A percentile compares a stretch with the other conserved stretches of the same genome.
phyloP scores from a whole-genome alignment of 495 filamentous ascomycete genomes.

The Penicillium tannophilum region DNA sequence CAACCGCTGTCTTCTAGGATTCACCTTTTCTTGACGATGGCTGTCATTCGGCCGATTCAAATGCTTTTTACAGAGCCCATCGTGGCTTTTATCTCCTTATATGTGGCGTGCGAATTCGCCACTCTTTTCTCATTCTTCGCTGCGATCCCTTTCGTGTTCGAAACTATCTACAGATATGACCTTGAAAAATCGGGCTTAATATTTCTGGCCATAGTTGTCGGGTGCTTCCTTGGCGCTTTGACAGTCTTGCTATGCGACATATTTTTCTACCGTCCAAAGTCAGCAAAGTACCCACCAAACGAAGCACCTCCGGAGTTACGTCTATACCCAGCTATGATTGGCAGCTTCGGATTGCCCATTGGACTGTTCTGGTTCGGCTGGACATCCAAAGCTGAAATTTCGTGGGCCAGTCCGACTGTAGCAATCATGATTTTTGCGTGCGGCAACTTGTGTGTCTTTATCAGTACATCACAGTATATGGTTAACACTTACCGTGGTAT shows the following conservation, averaged over 20 bases:
- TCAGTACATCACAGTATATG: conserved; percentile 49
- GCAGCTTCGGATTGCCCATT: conserved; percentile 56
- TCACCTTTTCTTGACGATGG: conserved; percentile 55
- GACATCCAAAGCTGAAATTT: conserved; percentile 36
- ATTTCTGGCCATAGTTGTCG: conserved; percentile 60
- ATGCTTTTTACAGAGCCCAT: conserved; percentile 71
- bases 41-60: conserved; percentile 59
- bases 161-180: conserved; percentile 50
- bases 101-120: conserved; percentile 63
- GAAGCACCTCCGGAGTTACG: conserved; percentile 54
- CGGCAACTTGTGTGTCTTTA: conserved; percentile 64
- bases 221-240: conserved; percentile 52
- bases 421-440: conserved; percentile 66
- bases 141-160: conserved; percentile 59
- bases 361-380: conserved; percentile 53
- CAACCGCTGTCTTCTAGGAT: conserved; percentile 38
- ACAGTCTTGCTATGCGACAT: conserved; percentile 50
- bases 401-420: conserved; percentile 47
- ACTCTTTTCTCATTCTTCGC: conserved; percentile 69
- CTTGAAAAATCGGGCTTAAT: conserved; percentile 55
- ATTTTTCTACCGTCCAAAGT: conserved; percentile 17
- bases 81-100: conserved; percentile 61
- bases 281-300: conserved; percentile 35
- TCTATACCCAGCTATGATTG: conserved; percentile 60
- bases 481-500: conserved; percentile 57